Base-by-base conservation (phyloP, 257 asterid genomes). In the Penstemon eatonii region DNA sequence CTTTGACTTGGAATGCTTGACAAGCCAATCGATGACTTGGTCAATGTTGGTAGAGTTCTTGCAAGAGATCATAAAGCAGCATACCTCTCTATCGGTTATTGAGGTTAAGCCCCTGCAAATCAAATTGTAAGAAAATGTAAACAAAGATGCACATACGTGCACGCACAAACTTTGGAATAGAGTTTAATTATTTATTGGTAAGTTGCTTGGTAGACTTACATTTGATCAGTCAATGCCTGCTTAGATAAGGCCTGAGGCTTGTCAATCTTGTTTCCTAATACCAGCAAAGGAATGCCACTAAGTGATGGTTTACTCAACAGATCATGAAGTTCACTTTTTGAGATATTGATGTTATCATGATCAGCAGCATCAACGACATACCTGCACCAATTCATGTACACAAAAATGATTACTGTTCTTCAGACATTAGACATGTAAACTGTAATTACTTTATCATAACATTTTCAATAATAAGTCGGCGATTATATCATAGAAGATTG, bases 11-110 rank as follows among this genome's bases (percentile, higher is more conserved):
- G 99, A 93, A 70, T 90, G 97, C 86, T 87, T 90, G 44, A 93
- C 96, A 4, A 93, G 90, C 99, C 97, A 93, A 58, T 93, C 97
- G 43, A 93, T 90, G 68, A 93, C 99, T 73, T 90, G 90, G 73
- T 93, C 97, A 52, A 93, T 93, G 75, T 93, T 93, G 43, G 96
- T 88, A 2, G 96, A 93, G 82, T 87, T 88, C 84, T 90, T 90
- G 95, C 99, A 93, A 11, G 99, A 93, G 81, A 93, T 90, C 97
- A 93, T 90, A 71, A 76, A 90, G 92, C 99, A 90, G 88, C 97
- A 93, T 0, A 93, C 99, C 80, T 93, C 99, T 76, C 99, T 81
- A 61, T 91, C 96, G 7, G 95, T 83, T 44, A 93, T 83, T 1
- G 90, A 83, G 70, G 84, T 85, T 64, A 93, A 82, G 60, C 63